Percentiles rank a stretch among this genome's conserved stretches.
phyloP scores from a whole-genome alignment of 148 eudicot species.

The Rhododendron ovatum region DNA sequence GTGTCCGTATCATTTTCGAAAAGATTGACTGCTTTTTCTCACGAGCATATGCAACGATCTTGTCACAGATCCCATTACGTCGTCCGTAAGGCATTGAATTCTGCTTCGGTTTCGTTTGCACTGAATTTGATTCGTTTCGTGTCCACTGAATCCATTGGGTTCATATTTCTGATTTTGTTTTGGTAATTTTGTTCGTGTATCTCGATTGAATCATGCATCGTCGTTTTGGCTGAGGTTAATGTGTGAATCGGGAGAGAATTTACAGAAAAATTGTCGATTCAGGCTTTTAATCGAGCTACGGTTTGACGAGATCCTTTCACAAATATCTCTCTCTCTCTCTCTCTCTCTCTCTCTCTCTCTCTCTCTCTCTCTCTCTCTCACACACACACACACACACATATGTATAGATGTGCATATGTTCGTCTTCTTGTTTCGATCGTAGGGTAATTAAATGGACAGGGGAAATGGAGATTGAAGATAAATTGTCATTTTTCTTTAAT shows the following conservation, averaged over 20 bases:
- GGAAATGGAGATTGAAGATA: not conserved
- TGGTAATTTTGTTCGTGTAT: not conserved
- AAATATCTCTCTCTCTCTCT: no score
- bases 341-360: not conserved
- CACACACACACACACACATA: no score
- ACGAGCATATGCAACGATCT: not conserved
- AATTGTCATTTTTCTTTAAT: not conserved
- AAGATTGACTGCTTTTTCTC: not conserved
- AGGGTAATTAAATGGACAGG: not conserved
- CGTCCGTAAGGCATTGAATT: not conserved
- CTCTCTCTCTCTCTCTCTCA: not conserved
- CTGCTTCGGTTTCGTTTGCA: no score
- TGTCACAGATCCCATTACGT: slow-evolving; percentile 1
- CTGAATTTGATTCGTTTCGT: not conserved
- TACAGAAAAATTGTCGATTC: not conserved
- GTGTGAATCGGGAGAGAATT: not conserved
- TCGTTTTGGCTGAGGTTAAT: not conserved
- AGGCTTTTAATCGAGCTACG: not conserved
- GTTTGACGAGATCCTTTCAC: not conserved
- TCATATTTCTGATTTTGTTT: not conserved
- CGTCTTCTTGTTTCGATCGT: not conserved
- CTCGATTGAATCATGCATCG: not conserved
- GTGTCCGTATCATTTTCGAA: not conserved
- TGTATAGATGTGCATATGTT: not conserved
- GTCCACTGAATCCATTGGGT: not conserved